phyloP scores from a whole-genome alignment of 2,329 filamentous ascomycete species.

The Cordyceps tenuipes region DNA sequence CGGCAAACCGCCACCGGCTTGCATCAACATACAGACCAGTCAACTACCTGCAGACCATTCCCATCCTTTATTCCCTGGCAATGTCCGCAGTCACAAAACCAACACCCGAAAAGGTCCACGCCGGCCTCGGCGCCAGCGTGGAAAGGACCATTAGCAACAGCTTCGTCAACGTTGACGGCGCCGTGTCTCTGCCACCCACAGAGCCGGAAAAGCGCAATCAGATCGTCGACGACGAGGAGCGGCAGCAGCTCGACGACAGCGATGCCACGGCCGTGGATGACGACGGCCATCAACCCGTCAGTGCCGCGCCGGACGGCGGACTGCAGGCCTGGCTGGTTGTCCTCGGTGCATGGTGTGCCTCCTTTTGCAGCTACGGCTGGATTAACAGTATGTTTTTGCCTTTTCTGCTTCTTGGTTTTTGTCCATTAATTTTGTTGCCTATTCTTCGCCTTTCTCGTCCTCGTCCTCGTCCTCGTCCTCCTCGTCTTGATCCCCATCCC shows the following conservation, averaged over 20 bases:
- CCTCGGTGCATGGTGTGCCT: slow-evolving; percentile 24
- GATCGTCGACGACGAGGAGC: neutral
- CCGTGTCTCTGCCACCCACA: slow-evolving; percentile 1
- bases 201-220: neutral
- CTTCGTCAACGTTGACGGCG: slow-evolving; percentile 5
- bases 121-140: neutral
- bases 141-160: slow-evolving; percentile 5
- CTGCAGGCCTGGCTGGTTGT: slow-evolving; percentile 22
- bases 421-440: neutral
- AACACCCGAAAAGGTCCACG: neutral
- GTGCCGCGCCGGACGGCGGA: slow-evolving; percentile 7
- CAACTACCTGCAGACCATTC: neutral
- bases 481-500: no score
- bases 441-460: no score
- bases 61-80: neutral
- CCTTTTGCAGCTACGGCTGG: slow-evolving; percentile 27
- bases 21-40: neutral
- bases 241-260: slow-evolving; percentile 5
- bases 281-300: no score
- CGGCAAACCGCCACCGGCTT: no score
- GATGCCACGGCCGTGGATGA: slow-evolving; percentile 5
- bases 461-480: no score
- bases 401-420: neutral
- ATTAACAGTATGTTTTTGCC: slow-evolving; percentile 20
- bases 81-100: neutral